These are phyloP conservation scores for Septoria linicola DNA, from an alignment of 2,329 filamentous ascomycete genomes.

Conservation along the genomic window DNA sequence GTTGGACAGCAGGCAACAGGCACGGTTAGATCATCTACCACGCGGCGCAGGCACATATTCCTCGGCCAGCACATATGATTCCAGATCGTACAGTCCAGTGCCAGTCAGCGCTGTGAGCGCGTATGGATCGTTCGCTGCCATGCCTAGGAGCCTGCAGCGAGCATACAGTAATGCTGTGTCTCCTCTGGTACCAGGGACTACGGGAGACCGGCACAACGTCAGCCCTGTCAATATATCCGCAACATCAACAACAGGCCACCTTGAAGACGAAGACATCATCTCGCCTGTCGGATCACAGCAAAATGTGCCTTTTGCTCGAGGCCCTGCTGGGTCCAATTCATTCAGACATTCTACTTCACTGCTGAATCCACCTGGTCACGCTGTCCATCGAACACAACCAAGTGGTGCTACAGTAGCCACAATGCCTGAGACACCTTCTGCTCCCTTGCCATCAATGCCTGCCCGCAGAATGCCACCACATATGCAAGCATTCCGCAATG, in stretches of 20 bases:
- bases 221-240: conserved; percentile 25
- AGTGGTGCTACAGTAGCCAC: conserved; percentile 21
- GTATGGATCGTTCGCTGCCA: conserved; percentile 20
- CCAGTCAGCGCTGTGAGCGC: conserved; percentile 16
- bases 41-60: conserved; percentile 8
- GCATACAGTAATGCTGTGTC: conserved; percentile 36
- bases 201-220: conserved; percentile 32
- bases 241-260: conserved; percentile 20
- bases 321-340: conserved; percentile 1
- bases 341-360: conserved; percentile 32
- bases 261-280: conserved; percentile 28
- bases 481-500: conserved; percentile 35
- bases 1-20: conserved; percentile 7
- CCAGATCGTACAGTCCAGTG: conserved; percentile 9
- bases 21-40: neutral
- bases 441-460: conserved; percentile 7
- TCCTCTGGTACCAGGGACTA: conserved; percentile 22
- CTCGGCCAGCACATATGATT: conserved; percentile 7
- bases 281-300: conserved; percentile 17
- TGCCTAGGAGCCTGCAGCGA: conserved; percentile 34
- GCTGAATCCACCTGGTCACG: conserved; percentile 30
- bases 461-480: conserved; percentile 33
- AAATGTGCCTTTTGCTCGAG: conserved; percentile 13
- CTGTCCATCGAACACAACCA: conserved; percentile 18
- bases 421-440: conserved; percentile 6